Percentiles rank a stretch among this genome's conserved stretches.
Evolutionary conservation across 768 basidiomycete genomes (phyloP).

Genomic region (Phlegmacium glaucopus): DNA sequence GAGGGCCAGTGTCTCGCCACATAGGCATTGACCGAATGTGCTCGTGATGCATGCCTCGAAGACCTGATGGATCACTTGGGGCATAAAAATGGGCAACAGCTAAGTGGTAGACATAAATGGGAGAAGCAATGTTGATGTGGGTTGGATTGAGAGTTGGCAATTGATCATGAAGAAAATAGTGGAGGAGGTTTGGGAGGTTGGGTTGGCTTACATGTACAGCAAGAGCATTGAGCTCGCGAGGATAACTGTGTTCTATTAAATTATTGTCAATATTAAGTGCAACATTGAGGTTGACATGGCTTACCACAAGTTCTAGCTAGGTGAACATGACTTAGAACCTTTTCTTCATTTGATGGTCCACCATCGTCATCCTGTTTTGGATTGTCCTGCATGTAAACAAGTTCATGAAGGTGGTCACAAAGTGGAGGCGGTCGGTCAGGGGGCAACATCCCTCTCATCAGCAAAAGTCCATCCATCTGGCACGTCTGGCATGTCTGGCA

Average conservation of each 20-base stretch:
- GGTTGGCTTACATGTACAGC: neutral
- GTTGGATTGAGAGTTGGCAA: neutral
- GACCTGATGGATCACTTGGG: slow-evolving; percentile 19
- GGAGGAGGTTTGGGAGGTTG: slow-evolving; percentile 1
- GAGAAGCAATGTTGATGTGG: neutral
- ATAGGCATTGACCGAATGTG: slow-evolving; percentile 22
- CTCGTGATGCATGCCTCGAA: slow-evolving; percentile 19
- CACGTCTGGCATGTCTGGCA: no score
- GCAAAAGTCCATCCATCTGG: no score
- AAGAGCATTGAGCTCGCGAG: slow-evolving; percentile 3
- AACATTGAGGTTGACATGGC: neutral
- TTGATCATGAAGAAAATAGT: neutral
- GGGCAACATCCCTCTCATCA: slow-evolving; percentile 11
- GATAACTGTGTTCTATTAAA: neutral
- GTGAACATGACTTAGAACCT: neutral
- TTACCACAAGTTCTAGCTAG: neutral
- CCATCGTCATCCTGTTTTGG: neutral
- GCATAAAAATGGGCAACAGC: slow-evolving; percentile 24
- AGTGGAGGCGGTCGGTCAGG: slow-evolving; percentile 2
- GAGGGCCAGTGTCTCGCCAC: slow-evolving; percentile 19
- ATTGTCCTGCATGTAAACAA: neutral
- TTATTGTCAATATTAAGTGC: neutral
- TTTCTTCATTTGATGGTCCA: neutral
- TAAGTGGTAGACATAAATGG: slow-evolving; percentile 23
- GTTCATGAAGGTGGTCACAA: neutral